Evolutionary conservation across 1,284 basidiomycete species (phyloP), one percentile per base, ranked within the genome.

Genomic region (Cutaneotrichosporon cyanovorans): DNA sequence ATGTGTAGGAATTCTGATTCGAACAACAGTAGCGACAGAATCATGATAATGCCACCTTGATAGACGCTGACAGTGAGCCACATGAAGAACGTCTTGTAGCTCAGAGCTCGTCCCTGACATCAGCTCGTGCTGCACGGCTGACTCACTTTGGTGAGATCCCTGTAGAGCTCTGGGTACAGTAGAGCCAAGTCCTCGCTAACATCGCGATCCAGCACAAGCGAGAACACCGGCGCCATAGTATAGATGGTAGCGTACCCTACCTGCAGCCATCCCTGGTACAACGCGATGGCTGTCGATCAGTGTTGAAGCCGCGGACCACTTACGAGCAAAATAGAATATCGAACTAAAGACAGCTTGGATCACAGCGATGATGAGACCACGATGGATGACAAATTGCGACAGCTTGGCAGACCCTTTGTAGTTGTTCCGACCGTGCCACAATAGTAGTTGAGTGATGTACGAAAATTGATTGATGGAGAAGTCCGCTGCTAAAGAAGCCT

Each of bases 21-120:
- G 71, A 98, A 99, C 1, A 99, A 78, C 1, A 96, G 78, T 11
- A 99, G 80, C 0, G 88, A 95, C 74, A 95, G 82, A 62, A 98
- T 87, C 93, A 99, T 99, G 71, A 99, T 99, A 1, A 90, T 88
- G 16, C 90, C 88, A 85, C 89, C 93, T 80, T 99, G 95, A 72
- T 98, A 99, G 28, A 96, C 76, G 61, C 89, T 93, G 63, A 97
- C 92, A 81, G 92, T 90, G 55, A 93, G 76, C 93, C 95, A 99
- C 50, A 85, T 82, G 73, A 97, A 97, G 76, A 99, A 98, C 0
- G 93, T 98, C 75, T 95, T 96, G 75, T 86, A 91, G 8, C 87
- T 91, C 35, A 97, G 70, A 2, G 87, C 83, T 50, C 92, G 85
- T 4, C 91, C 91, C 89, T 92, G 52, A 4, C 20, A 38, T 36